Evolutionary conservation across 768 basidiomycete species (phyloP).

Genomic region (Postia placenta): DNA sequence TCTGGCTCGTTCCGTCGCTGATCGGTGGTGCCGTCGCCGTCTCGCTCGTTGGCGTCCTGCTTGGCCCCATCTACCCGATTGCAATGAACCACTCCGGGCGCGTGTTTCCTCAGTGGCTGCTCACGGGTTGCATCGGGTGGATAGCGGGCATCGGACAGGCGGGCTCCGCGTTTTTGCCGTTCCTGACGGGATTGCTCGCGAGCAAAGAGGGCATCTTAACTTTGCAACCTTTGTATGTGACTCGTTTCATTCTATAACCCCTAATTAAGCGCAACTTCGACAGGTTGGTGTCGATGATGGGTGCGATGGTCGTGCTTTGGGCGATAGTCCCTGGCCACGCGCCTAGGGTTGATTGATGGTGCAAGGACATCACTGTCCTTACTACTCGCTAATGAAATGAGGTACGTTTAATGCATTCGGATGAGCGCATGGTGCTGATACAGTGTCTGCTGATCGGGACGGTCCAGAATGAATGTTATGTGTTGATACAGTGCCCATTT

Average conservation of each 20-base stretch:
- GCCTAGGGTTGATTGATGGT: constrained; percentile 8
- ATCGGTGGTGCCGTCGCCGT: constrained; percentile 48
- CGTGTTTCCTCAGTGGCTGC: constrained; percentile 38
- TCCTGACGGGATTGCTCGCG: constrained; percentile 42
- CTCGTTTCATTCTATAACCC: neutral
- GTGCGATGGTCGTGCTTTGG: constrained; percentile 17
- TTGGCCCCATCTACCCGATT: constrained; percentile 43
- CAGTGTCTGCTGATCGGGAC: too few species aligned
- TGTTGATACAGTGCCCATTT: too few species aligned
- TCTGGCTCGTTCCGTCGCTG: constrained; percentile 54
- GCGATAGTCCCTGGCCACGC: constrained; percentile 12
- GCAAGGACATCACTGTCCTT: too few species aligned
- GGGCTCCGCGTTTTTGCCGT: constrained; percentile 46
- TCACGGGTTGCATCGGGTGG: constrained; percentile 41
- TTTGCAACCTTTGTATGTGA: constrained; percentile 43
- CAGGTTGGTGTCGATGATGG: constrained; percentile 20
- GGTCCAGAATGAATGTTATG: too few species aligned
- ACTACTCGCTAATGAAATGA: too few species aligned
- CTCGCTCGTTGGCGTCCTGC: constrained; percentile 45
- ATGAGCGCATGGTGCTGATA: too few species aligned
- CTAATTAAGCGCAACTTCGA: too few species aligned
- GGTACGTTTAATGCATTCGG: too few species aligned
- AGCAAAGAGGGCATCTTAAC: constrained; percentile 35
- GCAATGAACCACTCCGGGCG: constrained; percentile 35
- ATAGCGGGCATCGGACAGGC: constrained; percentile 46